A percentile compares a stretch with the other conserved stretches of the same genome.
These are phyloP conservation scores for Globisporangium emineosum DNA, from an alignment of 352 stramenopile species.

Conservation along the genomic window DNA sequence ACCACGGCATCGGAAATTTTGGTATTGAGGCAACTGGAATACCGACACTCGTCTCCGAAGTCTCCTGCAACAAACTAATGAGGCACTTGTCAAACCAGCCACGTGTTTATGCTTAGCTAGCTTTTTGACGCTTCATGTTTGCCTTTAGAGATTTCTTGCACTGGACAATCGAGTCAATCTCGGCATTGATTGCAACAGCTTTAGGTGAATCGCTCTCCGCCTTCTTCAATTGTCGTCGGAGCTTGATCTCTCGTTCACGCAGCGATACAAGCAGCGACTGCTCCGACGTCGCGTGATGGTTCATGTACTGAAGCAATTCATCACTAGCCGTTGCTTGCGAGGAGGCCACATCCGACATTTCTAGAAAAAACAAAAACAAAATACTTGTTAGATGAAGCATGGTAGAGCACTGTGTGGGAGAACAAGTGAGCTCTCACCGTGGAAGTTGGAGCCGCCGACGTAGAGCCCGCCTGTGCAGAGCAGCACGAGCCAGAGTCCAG, in stretches of 20 bases:
- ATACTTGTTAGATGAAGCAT: neutral
- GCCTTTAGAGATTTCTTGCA: constrained; percentile 62
- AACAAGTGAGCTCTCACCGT: constrained; percentile 21
- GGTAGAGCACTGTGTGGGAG: neutral
- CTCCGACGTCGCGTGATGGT: constrained; percentile 30
- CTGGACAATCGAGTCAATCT: constrained; percentile 47
- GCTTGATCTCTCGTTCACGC: constrained; percentile 50
- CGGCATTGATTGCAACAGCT: constrained; percentile 38
- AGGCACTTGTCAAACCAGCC: neutral
- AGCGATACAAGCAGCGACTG: constrained; percentile 48
- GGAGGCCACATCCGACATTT: constrained; percentile 47
- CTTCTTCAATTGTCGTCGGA: constrained; percentile 35
- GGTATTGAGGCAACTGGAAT: neutral
- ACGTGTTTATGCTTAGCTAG: constrained; percentile 4
- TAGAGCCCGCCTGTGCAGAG: constrained; percentile 74
- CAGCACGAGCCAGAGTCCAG: constrained; percentile 79
- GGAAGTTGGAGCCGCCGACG: constrained; percentile 62
- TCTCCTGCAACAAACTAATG: neutral
- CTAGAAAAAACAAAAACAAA: constrained; percentile 18
- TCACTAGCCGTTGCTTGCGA: constrained; percentile 13
- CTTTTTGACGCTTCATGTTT: constrained; percentile 45
- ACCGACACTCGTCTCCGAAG: neutral
- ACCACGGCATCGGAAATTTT: neutral
- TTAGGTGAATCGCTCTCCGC: constrained; percentile 21
- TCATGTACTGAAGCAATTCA: constrained; percentile 15